Conservation (phyloP, 2,329 filamentous ascomycete genomes). For the Pseudogymnoascus verrucosus region DNA sequence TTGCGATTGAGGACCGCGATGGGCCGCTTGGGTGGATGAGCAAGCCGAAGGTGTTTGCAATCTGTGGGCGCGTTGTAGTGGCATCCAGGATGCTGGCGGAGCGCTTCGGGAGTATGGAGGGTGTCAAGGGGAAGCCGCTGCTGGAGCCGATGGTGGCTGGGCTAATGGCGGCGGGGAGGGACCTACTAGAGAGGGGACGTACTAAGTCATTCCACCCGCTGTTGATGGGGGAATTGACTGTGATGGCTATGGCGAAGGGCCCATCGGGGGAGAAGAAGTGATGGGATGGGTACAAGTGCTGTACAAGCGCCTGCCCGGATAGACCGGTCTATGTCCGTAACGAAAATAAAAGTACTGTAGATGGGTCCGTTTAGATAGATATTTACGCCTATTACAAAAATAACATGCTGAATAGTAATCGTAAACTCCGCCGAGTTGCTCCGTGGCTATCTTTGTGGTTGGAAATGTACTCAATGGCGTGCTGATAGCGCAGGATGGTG, state of each 20-base stretch:
- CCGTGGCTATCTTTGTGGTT: background rate
- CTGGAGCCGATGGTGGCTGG: background rate
- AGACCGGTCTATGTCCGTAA: background rate
- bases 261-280: background rate
- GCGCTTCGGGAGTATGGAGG: background rate
- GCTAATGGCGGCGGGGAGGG: background rate
- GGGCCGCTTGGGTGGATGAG: slow-evolving; percentile 67
- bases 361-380: background rate
- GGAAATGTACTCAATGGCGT: background rate
- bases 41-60: slow-evolving; percentile 57
- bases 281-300: background rate
- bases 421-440: background rate
- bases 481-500: background rate
- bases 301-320: background rate
- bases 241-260: background rate
- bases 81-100: slow-evolving; percentile 17
- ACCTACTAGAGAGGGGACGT: background rate
- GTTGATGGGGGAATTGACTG: background rate
- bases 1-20: slow-evolving; percentile 38
- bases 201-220: background rate
- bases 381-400: background rate
- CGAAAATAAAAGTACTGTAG: slow-evolving; percentile 5
- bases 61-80: slow-evolving; percentile 41
- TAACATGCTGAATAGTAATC: background rate
- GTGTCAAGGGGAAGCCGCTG: background rate